Base-by-base conservation (phyloP, 139 green algal species). In the Limnomonas spitsbergensis region DNA sequence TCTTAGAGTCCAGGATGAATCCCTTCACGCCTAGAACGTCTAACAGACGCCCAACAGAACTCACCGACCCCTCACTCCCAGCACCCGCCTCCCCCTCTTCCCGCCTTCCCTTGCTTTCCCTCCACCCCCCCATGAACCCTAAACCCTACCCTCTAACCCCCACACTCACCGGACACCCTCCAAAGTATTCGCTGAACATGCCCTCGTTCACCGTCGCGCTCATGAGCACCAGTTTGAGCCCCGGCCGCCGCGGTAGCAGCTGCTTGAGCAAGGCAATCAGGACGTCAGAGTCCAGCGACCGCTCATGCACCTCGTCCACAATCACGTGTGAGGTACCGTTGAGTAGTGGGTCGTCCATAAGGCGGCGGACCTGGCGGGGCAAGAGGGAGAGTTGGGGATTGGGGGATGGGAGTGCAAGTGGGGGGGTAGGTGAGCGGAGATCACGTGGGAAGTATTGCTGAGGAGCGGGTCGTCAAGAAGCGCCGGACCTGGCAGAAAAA, bases 171-270 rank as follows among this genome's bases (percentile, higher is more conserved):
- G 69, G 53, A 77, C 69, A 52, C 56, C 72, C 66, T 53, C 20
- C 20, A 27, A 78, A 78, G n/a, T 78, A 89, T 26, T 80, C 27
- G 40, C 36, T 66, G 38, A 83, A 78, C 7, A 39, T 34, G 2
- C 29, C 2, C 27, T 56, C 53, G 75, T 81, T 77, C 9, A 97
- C 83, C 2, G 94, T 98, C 32, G 94, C 94, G 3, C 79, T 91
- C 94, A 98, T 98, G 29, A 98, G 88, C 36, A 97, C 75, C 4
- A 97, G 67, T 9, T 86, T 83, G 73, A 97, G 79, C 67, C 89
- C 40, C 0, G 90, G 92, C 38, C 90, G 82, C 38, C 2, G 6
- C 7, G 9, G 35, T 35, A 82, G 53, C 53, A 76, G 7, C 35
- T 76, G 69, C 69, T 76, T 76, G 20, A 76, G 14, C 47, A 61